A percentile compares a stretch with the other conserved stretches of the same genome.
Conservation (phyloP, 106 monocot species). For the Acanthochlamys bracteata region DNA sequence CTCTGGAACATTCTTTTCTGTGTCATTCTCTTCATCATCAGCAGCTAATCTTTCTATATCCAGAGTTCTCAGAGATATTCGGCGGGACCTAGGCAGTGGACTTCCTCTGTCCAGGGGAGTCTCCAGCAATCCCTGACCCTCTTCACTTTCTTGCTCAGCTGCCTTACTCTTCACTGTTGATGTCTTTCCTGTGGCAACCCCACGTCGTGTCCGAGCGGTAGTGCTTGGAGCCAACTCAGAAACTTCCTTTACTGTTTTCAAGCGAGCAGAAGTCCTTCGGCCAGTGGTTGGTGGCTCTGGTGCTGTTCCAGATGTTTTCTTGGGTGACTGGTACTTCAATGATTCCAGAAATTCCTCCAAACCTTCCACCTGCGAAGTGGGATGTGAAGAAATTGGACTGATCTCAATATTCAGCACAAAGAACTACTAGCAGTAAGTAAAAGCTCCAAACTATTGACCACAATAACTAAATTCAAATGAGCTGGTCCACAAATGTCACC, state of each 20-base stretch:
- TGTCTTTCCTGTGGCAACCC: constrained; percentile 11
- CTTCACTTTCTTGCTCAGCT: background rate
- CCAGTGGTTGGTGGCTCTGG: constrained; percentile 9
- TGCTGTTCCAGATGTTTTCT: constrained; percentile 6
- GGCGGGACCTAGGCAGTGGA: constrained; percentile 10
- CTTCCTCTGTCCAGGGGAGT: background rate
- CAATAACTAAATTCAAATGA: no score
- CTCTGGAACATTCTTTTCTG: constrained; percentile 8
- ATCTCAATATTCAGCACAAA: no score
- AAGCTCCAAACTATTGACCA: no score
- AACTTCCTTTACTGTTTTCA: background rate
- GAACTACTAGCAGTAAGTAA: no score
- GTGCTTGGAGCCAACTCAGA: constrained; percentile 27
- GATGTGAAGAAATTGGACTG: no score
- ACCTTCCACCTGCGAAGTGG: constrained; percentile 39
- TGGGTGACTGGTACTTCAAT: constrained; percentile 14
- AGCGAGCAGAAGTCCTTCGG: constrained; percentile 16
- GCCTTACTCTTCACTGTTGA: constrained; percentile 9
- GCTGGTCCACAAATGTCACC: no score
- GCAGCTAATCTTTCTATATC: background rate
- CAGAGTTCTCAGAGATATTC: background rate
- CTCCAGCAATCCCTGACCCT: constrained; percentile 3
- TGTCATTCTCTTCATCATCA: constrained; percentile 2
- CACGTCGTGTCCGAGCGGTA: constrained; percentile 30
- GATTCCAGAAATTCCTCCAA: constrained; percentile 26